Evolutionary conservation across 2,329 filamentous ascomycete species (phyloP).

Genomic region (Penicillium sp.): DNA sequence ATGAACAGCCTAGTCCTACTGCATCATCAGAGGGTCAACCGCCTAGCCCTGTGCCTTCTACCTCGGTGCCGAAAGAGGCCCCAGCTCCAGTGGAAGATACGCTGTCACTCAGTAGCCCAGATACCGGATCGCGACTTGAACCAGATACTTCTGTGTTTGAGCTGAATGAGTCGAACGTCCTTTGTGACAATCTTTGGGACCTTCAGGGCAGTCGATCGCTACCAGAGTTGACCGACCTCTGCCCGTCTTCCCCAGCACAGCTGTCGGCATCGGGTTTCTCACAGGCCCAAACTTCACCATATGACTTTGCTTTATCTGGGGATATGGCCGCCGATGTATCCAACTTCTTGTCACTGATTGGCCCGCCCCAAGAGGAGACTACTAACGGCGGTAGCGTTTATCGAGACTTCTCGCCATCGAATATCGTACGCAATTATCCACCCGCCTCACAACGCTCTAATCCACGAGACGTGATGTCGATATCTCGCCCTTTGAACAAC

Average conservation of each 20-base stretch:
- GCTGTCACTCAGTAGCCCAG: slow-evolving; percentile 6
- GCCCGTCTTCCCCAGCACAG: slow-evolving; percentile 23
- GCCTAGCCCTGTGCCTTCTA: slow-evolving; percentile 14
- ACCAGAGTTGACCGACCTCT: slow-evolving; percentile 35
- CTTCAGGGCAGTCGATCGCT: slow-evolving; percentile 28
- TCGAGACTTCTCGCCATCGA: slow-evolving; percentile 32
- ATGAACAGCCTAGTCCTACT: slow-evolving; percentile 22
- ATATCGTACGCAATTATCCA: slow-evolving; percentile 35
- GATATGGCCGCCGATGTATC: slow-evolving; percentile 24
- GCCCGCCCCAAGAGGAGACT: slow-evolving; percentile 19
- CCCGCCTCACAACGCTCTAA: slow-evolving; percentile 20
- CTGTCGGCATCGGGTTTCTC: slow-evolving; percentile 15
- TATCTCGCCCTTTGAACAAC: slow-evolving; percentile 46
- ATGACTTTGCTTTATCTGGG: slow-evolving; percentile 20
- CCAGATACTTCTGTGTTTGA: slow-evolving; percentile 8
- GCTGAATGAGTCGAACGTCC: slow-evolving; percentile 16
- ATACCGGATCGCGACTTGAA: background rate
- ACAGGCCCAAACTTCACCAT: slow-evolving; percentile 12
- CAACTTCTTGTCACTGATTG: slow-evolving; percentile 27
- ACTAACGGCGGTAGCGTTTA: slow-evolving; percentile 7
- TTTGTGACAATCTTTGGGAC: slow-evolving; percentile 36
- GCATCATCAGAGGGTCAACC: slow-evolving; percentile 14
- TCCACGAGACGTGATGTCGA: slow-evolving; percentile 32
- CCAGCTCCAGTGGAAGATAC: background rate
- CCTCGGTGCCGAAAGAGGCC: slow-evolving; percentile 9